A percentile compares a stretch with the other conserved stretches of the same genome.
These are phyloP conservation scores for Guadua angustifolia DNA, from an alignment of 176 grass and related monocot genomes.

Conservation along the genomic window DNA sequence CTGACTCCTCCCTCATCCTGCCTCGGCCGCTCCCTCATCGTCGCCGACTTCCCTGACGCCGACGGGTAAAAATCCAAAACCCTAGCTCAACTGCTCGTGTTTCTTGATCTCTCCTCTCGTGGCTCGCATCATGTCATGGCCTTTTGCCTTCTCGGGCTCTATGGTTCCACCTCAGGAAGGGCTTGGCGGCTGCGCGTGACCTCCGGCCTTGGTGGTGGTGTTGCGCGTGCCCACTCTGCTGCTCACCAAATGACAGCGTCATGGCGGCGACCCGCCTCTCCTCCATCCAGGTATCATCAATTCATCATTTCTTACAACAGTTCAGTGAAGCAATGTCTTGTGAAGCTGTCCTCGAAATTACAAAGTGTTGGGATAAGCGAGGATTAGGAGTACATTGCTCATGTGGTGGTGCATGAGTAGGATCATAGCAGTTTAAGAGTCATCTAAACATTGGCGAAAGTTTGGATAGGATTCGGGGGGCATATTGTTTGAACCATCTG, in stretches of 20 bases:
- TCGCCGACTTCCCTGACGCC: slow-evolving; percentile 71
- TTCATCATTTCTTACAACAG: not conserved
- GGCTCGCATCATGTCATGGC: not conserved
- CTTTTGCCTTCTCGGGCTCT: not conserved
- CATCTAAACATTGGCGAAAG: not conserved
- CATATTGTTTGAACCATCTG: not conserved
- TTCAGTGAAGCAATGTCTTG: not conserved
- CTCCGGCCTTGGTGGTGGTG: slow-evolving; percentile 66
- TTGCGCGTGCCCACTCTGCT: slow-evolving; percentile 71
- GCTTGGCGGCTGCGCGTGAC: slow-evolving; percentile 72
- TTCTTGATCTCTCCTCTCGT: slow-evolving; percentile 9
- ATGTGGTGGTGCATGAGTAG: not conserved
- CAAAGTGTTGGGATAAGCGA: not conserved
- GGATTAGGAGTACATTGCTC: not conserved
- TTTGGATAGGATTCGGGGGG: not conserved
- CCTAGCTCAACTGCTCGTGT: not conserved
- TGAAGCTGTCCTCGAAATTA: slow-evolving; percentile 5
- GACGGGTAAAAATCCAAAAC: slow-evolving; percentile 61
- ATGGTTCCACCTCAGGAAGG: slow-evolving; percentile 57
- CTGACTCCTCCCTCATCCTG: slow-evolving; percentile 50
- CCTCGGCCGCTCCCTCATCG: slow-evolving; percentile 61
- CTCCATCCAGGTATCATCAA: slow-evolving; percentile 54
- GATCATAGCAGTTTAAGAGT: not conserved
- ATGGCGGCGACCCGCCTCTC: slow-evolving; percentile 62
- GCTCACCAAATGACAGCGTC: slow-evolving; percentile 74